A percentile compares a stretch with the other conserved stretches of the same genome.
Conservation (phyloP, 2,329 filamentous ascomycete species). For the Claviceps spartinae region DNA sequence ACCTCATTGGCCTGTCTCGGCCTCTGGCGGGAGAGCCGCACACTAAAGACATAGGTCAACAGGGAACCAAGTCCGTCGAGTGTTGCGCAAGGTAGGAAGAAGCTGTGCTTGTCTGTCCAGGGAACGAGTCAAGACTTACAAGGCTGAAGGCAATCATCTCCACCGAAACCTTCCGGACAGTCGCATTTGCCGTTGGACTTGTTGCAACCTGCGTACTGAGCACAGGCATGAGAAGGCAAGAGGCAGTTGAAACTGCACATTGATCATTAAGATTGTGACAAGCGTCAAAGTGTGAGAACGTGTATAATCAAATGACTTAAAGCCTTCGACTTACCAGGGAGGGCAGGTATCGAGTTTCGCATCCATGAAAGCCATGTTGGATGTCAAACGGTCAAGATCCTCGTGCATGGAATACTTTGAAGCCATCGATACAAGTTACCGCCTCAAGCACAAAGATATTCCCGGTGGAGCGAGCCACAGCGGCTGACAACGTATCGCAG, state of each 20-base stretch:
- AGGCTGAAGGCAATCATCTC: conserved; percentile 82
- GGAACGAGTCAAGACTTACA: conserved; percentile 29
- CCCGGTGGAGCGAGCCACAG: conserved; percentile 26
- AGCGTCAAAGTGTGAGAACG: conserved; percentile 15
- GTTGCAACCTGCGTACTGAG: conserved; percentile 83
- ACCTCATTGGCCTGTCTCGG: conserved; percentile 61
- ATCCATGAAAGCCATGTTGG: conserved; percentile 56
- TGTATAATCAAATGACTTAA: background rate
- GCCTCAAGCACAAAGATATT: conserved; percentile 26
- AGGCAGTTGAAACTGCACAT: conserved; percentile 84
- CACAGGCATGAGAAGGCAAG: conserved; percentile 78
- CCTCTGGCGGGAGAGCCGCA: conserved; percentile 82
- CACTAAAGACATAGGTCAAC: conserved; percentile 28
- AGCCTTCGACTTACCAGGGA: conserved; percentile 44
- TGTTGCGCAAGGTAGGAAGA: background rate
- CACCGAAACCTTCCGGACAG: conserved; percentile 85
- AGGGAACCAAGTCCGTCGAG: background rate
- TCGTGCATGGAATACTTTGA: conserved; percentile 44
- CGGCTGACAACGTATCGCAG: conserved; percentile 11
- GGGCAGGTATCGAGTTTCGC: conserved; percentile 66
- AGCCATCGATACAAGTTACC: conserved; percentile 26
- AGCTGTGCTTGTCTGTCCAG: background rate
- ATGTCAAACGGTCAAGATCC: conserved; percentile 44
- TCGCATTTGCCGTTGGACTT: conserved; percentile 83
- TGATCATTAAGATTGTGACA: background rate